Base-by-base conservation (phyloP, 345 rosid species). In the Eutrema yunnanense region DNA sequence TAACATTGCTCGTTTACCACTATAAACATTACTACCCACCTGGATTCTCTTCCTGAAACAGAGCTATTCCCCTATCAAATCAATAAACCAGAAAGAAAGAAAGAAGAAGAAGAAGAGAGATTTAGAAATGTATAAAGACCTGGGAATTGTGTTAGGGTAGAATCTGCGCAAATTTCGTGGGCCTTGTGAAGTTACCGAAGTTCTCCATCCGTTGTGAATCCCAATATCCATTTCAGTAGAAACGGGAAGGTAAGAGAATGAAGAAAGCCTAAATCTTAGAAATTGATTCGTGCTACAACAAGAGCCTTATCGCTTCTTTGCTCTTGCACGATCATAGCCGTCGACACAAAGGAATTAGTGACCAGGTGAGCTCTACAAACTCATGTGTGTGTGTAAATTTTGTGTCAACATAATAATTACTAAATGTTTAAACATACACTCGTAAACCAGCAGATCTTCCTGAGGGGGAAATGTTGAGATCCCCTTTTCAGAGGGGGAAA, bases 11-110 rank as follows among this genome's bases (percentile, higher is more conserved):
- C 56, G 38, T 14, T 62, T 53, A 66, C 60, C 37, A 8, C 38
- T 61, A 42, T 33, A 26, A 14, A 37, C 22, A 27, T 48, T 48
- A 40, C 37, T 41, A 33, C 29, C 55, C 59, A 65, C 27, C 42
- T 32, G 60, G 46, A 73, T 42, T 43, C 32, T 69, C 67, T 64
- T 47, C 72, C 81, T 79, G 74, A 61, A 56, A 76, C 29, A 64
- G 46, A 40, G 42, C 12, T 41, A 11, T 43, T 64, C 8, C 2
- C 40, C 12, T 7, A 42, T 70, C 55, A 56, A 56, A 55, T 53
- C 70, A 48, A 14, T 29, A 29, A 69, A 9, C 30, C 50, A 48
- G 5, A 73, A 14, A 22, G 26, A 22, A 7, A 48, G 5, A 73
- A 14, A 22, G 26, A 22, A 7, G 32, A 53, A 61, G 33, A 41